phyloP scores from a whole-genome alignment of 306 rosid species.

The Carpinus fangiana region DNA sequence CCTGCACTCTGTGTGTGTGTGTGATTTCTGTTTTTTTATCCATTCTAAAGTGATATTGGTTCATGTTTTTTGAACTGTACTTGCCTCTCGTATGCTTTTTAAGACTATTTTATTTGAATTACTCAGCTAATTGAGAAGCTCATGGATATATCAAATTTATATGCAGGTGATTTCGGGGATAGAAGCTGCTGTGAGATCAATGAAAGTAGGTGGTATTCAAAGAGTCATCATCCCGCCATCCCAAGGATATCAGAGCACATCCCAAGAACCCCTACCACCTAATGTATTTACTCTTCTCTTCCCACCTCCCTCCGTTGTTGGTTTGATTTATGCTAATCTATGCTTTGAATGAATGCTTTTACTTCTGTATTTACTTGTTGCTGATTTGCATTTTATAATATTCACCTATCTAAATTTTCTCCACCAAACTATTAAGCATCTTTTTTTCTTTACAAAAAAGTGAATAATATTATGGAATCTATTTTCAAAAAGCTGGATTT shows the following conservation, averaged over 20 bases:
- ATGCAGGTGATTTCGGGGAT: constrained; percentile 79
- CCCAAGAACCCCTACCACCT: constrained; percentile 92
- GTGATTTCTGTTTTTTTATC: background rate
- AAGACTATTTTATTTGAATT: background rate
- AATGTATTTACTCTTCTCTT: constrained; percentile 49
- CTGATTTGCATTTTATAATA: background rate
- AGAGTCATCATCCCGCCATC: constrained; percentile 86
- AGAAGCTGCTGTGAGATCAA: constrained; percentile 76
- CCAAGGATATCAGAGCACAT: constrained; percentile 85
- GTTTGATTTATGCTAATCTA: constrained; percentile 4
- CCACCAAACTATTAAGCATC: background rate
- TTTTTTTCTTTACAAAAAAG: background rate
- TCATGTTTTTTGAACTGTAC: background rate
- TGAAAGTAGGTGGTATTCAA: constrained; percentile 84
- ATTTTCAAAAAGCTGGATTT: background rate
- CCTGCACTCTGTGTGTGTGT: background rate
- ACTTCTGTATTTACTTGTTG: constrained; percentile 4
- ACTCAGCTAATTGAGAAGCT: constrained; percentile 2
- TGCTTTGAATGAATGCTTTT: background rate
- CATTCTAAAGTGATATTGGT: background rate
- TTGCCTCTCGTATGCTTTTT: background rate
- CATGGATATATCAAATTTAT: constrained; percentile 3
- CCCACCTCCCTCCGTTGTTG: constrained; percentile 15
- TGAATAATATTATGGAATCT: background rate
- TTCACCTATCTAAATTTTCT: background rate